Conservation (phyloP, 129 eudicot species). For the Artemisia annua region DNA sequence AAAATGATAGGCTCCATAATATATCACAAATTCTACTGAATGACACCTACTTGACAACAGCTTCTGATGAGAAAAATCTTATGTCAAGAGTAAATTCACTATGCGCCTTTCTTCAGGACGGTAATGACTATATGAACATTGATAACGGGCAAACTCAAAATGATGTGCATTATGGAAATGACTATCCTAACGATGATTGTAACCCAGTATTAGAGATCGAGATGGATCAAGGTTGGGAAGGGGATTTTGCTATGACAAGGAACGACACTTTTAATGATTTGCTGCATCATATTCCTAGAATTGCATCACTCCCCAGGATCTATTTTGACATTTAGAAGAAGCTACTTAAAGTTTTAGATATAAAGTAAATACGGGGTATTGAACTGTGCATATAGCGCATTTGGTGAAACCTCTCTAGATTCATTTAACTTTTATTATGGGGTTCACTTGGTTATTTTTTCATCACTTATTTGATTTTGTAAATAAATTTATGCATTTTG, state of each 20-base stretch:
- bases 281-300: constrained; percentile 52
- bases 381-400: no score
- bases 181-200: background rate
- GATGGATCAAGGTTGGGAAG: background rate
- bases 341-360: background rate
- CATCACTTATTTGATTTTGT: no score
- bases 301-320: constrained; percentile 47
- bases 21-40: constrained; percentile 43
- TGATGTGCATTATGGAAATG: constrained; percentile 12
- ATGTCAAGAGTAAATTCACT: constrained; percentile 64
- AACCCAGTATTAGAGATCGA: background rate
- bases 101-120: constrained; percentile 36
- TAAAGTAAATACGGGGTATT: no score
- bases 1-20: constrained; percentile 43
- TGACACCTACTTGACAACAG: constrained; percentile 32
- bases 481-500: no score
- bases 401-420: no score
- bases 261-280: constrained; percentile 59
- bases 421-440: no score
- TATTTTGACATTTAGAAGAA: constrained; percentile 24
- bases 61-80: constrained; percentile 50
- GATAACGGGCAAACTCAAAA: background rate
- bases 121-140: constrained; percentile 9
- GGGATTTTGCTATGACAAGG: constrained; percentile 32
- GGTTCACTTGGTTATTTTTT: no score